Evolutionary conservation across 805 yeast species (phyloP).

Genomic region (Schwanniomyces sp.): DNA sequence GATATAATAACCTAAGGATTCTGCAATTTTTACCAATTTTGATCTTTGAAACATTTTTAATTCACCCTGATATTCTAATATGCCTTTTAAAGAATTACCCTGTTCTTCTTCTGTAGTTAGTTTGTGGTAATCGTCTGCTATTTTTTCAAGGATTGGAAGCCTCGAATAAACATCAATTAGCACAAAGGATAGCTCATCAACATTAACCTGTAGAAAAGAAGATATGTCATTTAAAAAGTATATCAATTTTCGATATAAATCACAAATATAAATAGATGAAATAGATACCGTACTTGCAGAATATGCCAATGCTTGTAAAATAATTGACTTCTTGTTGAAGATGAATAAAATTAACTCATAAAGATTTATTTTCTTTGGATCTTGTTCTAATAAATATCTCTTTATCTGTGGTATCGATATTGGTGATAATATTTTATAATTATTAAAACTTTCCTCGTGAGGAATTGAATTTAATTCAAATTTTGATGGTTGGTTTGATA

Average conservation of each 20-base stretch:
- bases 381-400: neutral
- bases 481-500: slow-evolving; percentile 1
- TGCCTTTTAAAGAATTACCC: slow-evolving; percentile 16
- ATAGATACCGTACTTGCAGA: slow-evolving; percentile 39
- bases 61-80: slow-evolving; percentile 48
- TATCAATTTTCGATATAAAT: slow-evolving; percentile 34
- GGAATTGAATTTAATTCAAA: slow-evolving; percentile 3
- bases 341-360: slow-evolving; percentile 29
- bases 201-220: slow-evolving; percentile 14
- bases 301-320: slow-evolving; percentile 37
- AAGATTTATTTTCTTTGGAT: slow-evolving; percentile 13
- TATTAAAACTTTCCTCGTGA: slow-evolving; percentile 8
- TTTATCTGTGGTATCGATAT: slow-evolving; percentile 4
- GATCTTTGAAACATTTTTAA: slow-evolving; percentile 49
- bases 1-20: slow-evolving; percentile 16
- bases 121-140: slow-evolving; percentile 21
- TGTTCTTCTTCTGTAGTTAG: slow-evolving; percentile 11
- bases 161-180: slow-evolving; percentile 42
- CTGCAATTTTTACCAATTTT: slow-evolving; percentile 29
- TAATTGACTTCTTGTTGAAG: slow-evolving; percentile 34
- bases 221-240: slow-evolving; percentile 42
- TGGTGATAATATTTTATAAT: slow-evolving; percentile 13
- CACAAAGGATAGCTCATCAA: slow-evolving; percentile 39
- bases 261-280: slow-evolving; percentile 40
- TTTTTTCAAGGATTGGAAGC: slow-evolving; percentile 18